These are phyloP conservation scores for Pseudofabraea citricarpa DNA, from an alignment of 2,329 filamentous ascomycete genomes.

Conservation along the genomic window DNA sequence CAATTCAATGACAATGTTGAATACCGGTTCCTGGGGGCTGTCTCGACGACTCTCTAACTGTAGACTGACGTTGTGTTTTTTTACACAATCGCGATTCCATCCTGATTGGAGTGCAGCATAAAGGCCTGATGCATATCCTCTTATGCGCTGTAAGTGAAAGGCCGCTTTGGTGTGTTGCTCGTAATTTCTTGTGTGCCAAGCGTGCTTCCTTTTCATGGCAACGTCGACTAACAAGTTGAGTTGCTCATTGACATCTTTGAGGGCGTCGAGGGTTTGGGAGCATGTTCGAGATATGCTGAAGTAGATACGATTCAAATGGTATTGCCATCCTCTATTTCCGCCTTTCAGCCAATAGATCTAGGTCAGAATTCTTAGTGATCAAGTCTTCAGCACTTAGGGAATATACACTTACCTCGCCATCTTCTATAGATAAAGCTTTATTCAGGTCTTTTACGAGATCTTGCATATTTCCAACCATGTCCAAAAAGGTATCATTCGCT, in stretches of 20 bases:
- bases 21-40: neutral
- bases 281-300: slow-evolving; percentile 4
- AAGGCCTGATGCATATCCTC: no score
- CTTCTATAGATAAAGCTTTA: neutral
- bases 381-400: neutral
- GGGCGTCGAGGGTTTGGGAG: neutral
- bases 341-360: slow-evolving; percentile 1
- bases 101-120: no score
- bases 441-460: slow-evolving; percentile 1
- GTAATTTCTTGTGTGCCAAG: no score
- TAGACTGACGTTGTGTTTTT: neutral
- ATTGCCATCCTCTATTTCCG: slow-evolving; percentile 4
- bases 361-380: neutral
- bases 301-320: slow-evolving; percentile 2
- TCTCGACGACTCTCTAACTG: neutral
- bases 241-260: slow-evolving; percentile 1
- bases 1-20: neutral
- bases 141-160: no score
- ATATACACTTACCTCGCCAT: slow-evolving; percentile 3
- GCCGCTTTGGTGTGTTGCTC: no score
- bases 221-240: neutral
- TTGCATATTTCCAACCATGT: slow-evolving; percentile 3
- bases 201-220: no score
- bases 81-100: neutral
- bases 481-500: slow-evolving; percentile 2